Base-by-base conservation (phyloP, 2,329 filamentous ascomycete genomes). In the Coccinonectria pachysandricola region DNA sequence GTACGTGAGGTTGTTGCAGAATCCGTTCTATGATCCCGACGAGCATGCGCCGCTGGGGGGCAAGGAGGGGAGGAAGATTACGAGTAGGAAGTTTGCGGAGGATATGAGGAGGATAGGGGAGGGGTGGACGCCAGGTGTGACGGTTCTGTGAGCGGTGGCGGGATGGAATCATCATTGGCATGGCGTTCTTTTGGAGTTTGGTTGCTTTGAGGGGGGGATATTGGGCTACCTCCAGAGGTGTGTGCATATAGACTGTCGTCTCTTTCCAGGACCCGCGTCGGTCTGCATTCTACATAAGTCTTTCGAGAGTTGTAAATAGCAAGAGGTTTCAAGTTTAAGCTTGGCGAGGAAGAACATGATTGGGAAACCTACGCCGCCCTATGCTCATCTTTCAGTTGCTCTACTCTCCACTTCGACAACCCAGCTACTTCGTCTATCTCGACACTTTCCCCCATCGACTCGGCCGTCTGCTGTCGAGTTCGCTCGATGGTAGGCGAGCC, bases 21-120 rank as follows among this genome's bases (percentile, higher is more conserved):
- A 98, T 48, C 88, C 88, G 0, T 98, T 98, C 57, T 96, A 87
- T 54, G 76, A 80, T 23, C 88, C 88, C 7, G 86, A 95, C 49
- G 81, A 88, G 45, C 77, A 87, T 53, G 70, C 70, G 36, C 80
- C 79, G 24, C 52, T 61, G 4, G 54, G 54, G 1, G 69, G 66
- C 1, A 53, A 54, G 14, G 65, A 66, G 1, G 71, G 71, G 3
- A 70, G 75, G 51, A 77, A 78, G 49, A 95, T 96, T 40, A 80
- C 74, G 27, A 94, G 86, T 53, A 72, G 69, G 42, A 75, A 64
- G 50, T 98, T 98, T 53, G 69, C 75, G 26, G 71, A 75, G 10
- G 86, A 95, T 46, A 78, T 98, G 51, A 75, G 79, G 52, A 68
- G 79, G 41, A 91, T 98, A 52, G 91, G 86, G 17, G 81, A 88